A percentile compares a stretch with the other conserved stretches of the same genome.
These are phyloP conservation scores for Polygonum maritimum DNA, from an alignment of 148 eudicot species.

Conservation along the genomic window DNA sequence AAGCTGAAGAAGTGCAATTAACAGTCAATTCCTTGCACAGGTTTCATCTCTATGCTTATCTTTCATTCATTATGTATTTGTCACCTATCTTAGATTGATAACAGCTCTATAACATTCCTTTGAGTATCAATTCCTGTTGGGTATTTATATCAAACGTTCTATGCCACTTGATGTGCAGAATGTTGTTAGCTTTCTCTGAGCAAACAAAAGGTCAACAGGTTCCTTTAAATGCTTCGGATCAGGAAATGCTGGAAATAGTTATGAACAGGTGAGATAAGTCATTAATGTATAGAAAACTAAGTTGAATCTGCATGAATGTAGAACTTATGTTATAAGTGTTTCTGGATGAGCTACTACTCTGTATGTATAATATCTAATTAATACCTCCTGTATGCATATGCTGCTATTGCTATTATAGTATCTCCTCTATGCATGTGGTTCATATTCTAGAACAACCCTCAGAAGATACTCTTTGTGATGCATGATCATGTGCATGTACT, in stretches of 20 bases:
- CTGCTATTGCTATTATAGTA: neutral
- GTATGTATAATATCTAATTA: neutral
- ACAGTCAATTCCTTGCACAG: conserved; percentile 87
- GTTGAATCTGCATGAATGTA: neutral
- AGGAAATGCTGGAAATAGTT: conserved; percentile 86
- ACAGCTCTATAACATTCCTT: neutral
- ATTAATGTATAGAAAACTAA: neutral
- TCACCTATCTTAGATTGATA: neutral
- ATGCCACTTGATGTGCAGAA: conserved; percentile 48
- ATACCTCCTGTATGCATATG: no score
- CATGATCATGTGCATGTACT: neutral
- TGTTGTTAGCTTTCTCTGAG: conserved; percentile 83
- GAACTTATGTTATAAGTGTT: neutral
- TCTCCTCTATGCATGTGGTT: neutral
- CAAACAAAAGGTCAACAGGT: conserved; percentile 68
- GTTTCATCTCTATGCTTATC: conserved; percentile 23
- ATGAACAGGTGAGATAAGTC: conserved; percentile 58
- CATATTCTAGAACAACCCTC: neutral
- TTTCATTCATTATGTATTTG: neutral
- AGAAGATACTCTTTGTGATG: neutral
- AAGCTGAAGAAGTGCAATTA: conserved; percentile 88
- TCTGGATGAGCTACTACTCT: neutral
- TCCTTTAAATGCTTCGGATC: conserved; percentile 69
- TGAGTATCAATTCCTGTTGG: neutral
- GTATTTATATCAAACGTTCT: neutral